Evolutionary conservation across 2,329 filamentous ascomycete genomes (phyloP).

Genomic region (Didymella lethalis): DNA sequence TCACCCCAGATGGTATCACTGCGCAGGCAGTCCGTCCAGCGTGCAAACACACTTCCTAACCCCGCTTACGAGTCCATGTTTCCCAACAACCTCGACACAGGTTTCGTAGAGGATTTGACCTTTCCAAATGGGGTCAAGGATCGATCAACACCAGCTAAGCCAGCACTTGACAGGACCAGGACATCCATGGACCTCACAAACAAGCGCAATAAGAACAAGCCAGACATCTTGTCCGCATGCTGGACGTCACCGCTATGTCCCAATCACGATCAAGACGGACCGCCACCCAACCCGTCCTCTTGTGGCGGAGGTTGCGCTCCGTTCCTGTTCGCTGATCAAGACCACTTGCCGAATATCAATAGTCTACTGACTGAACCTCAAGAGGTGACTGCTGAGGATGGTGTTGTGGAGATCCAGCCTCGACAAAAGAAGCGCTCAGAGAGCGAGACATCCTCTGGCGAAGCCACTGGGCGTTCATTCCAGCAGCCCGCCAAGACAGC

Average conservation of each 20-base stretch:
- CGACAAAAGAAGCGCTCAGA: conserved; percentile 49
- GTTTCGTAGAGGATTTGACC: conserved; percentile 50
- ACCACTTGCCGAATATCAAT: conserved; percentile 41
- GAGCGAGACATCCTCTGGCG: conserved; percentile 41
- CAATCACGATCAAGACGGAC: conserved; percentile 49
- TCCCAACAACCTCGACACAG: conserved; percentile 45
- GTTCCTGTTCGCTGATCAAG: conserved; percentile 50
- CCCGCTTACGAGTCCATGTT: conserved; percentile 49
- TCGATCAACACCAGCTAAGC: conserved; percentile 25
- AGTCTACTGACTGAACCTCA: conserved; percentile 41
- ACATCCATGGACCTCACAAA: conserved; percentile 29
- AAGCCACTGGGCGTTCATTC: conserved; percentile 44
- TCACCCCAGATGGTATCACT: conserved; percentile 38
- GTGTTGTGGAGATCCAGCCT: conserved; percentile 49
- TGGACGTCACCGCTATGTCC: conserved; percentile 54
- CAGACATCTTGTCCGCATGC: conserved; percentile 51
- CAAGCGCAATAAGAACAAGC: conserved; percentile 49
- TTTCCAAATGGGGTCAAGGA: conserved; percentile 48
- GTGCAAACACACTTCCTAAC: conserved; percentile 47
- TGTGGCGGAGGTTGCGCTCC: conserved; percentile 53
- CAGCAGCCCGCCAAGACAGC: conserved; percentile 27
- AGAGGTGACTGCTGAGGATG: conserved; percentile 46
- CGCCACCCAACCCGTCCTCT: conserved; percentile 51
- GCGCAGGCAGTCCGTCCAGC: conserved; percentile 35
- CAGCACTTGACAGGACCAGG: conserved; percentile 30